Evolutionary conservation across 169 alveolate species (phyloP).

Genomic region (Eimeria necatrix): DNA sequence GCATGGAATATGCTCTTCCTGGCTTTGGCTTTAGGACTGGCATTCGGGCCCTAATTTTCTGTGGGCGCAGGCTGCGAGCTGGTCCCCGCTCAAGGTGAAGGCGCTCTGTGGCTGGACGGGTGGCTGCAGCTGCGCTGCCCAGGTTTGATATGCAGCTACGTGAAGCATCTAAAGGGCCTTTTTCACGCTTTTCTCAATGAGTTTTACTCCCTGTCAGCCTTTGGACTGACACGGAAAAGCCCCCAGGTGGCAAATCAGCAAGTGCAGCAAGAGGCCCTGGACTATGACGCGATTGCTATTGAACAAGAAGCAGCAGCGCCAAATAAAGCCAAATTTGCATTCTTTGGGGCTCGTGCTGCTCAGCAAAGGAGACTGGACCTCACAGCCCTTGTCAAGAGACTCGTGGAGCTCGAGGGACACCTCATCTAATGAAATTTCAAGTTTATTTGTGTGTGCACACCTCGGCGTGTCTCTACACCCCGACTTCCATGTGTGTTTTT

Average conservation of each 20-base stretch:
- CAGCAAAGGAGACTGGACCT: neutral
- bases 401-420: constrained; percentile 78
- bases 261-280: neutral
- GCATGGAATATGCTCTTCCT: too few relatives aligned
- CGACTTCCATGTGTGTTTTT: too few relatives aligned
- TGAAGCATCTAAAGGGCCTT: constrained; percentile 36
- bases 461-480: too few relatives aligned
- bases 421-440: neutral
- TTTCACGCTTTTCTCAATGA: constrained; percentile 37
- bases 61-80: constrained; percentile 65
- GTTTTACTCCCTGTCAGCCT: neutral
- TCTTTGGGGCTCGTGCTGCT: constrained; percentile 1
- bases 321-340: neutral
- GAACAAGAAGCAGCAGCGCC: neutral
- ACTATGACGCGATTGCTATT: neutral
- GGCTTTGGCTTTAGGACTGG: too few relatives aligned
- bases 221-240: neutral
- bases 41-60: too few relatives aligned
- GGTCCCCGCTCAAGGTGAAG: neutral
- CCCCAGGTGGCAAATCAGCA: neutral
- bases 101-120: constrained; percentile 66
- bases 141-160: constrained; percentile 52
- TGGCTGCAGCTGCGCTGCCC: constrained; percentile 76
- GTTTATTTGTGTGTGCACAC: too few relatives aligned
- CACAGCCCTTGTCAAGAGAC: constrained; percentile 45